Evolutionary conservation across 176 grass and related monocot species (phyloP).

Genomic region (Triticum urartu): DNA sequence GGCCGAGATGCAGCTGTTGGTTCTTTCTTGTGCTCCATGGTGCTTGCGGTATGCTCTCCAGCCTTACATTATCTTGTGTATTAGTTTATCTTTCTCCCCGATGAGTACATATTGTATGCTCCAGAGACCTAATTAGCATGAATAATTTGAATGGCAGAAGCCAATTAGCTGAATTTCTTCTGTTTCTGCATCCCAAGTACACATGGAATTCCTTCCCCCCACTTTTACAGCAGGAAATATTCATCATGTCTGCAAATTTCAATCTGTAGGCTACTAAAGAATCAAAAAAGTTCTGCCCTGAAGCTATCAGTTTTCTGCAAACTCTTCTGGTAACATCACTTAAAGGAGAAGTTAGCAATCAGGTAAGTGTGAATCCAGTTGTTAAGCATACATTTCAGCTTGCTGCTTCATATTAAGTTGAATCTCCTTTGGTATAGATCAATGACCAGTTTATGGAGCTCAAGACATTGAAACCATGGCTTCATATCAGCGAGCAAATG

Average conservation of each 20-base stretch:
- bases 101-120: conserved; percentile 13
- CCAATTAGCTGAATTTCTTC: neutral
- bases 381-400: neutral
- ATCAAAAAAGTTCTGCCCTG: conserved; percentile 89
- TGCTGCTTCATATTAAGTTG: conserved; percentile 21
- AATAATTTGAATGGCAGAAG: conserved; percentile 11
- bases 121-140: neutral
- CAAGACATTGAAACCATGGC: conserved; percentile 68
- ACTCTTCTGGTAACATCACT: conserved; percentile 69
- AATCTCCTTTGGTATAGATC: conserved; percentile 45
- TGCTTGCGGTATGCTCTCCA: conserved; percentile 61
- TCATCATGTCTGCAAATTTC: conserved; percentile 13
- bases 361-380: conserved; percentile 46
- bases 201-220: neutral
- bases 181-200: neutral
- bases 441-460: conserved; percentile 74
- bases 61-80: conserved; percentile 10
- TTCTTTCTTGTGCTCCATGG: conserved; percentile 93
- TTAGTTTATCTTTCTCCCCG: neutral
- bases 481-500: conserved; percentile 45
- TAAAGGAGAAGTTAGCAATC: conserved; percentile 46
- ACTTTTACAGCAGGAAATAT: neutral
- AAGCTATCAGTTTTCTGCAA: conserved; percentile 79
- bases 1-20: conserved; percentile 73
- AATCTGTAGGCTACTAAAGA: conserved; percentile 75